phyloP scores from a whole-genome alignment of 129 eudicot genomes.

The Lactuca saligna region DNA sequence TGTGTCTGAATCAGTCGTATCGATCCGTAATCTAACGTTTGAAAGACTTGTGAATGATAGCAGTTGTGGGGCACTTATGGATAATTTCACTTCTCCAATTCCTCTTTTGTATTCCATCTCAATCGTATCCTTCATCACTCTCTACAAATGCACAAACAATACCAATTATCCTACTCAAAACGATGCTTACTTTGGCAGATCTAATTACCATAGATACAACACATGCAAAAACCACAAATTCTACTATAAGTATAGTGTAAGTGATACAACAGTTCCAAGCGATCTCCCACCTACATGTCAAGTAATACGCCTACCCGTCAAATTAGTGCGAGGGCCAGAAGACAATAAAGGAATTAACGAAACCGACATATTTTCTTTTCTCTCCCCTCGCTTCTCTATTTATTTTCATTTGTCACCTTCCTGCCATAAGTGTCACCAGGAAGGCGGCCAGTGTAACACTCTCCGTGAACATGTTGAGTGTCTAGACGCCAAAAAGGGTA shows the following conservation, averaged over 20 bases:
- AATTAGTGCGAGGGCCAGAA: background rate
- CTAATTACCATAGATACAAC: background rate
- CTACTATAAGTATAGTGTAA: background rate
- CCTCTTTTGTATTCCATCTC: constrained; percentile 24
- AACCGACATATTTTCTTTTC: constrained; percentile 17
- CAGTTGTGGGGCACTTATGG: constrained; percentile 17
- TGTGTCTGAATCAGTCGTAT: background rate
- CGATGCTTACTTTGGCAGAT: background rate
- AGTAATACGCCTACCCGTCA: background rate
- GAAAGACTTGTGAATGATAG: background rate
- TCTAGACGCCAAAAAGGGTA: no score
- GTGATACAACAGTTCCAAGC: background rate
- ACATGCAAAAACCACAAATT: constrained; percentile 14
- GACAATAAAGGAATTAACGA: background rate
- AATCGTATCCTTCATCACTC: constrained; percentile 5
- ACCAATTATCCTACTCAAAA: background rate
- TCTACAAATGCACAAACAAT: constrained; percentile 35
- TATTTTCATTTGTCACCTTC: no score
- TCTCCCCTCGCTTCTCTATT: background rate
- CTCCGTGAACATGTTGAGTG: no score
- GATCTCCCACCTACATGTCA: constrained; percentile 12
- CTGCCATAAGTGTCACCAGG: no score
- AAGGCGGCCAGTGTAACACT: no score
- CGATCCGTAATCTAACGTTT: constrained; percentile 1
- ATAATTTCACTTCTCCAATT: background rate